phyloP scores from a whole-genome alignment of 2,329 filamentous ascomycete species.

The Aspergillus sp. region DNA sequence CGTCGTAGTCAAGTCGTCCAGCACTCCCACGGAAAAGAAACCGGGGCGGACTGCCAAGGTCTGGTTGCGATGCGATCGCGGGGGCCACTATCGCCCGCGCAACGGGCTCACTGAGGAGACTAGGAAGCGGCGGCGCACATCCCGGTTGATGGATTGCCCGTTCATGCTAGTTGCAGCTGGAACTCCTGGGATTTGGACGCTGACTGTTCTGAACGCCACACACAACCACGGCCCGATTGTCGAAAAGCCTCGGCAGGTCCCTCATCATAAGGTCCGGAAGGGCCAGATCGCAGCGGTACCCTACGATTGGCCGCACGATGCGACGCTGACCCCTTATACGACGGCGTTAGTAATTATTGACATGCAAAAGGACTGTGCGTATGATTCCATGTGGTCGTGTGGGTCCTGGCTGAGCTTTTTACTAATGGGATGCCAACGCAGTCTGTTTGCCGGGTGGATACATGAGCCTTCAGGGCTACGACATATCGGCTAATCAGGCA shows the following conservation, averaged over 20 bases:
- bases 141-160: constrained; percentile 48
- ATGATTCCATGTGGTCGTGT: background rate
- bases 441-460: constrained; percentile 49
- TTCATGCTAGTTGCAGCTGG: constrained; percentile 48
- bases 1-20: constrained; percentile 50
- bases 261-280: constrained; percentile 46
- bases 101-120: constrained; percentile 50
- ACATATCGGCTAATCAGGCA: constrained; percentile 41
- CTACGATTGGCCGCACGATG: constrained; percentile 52
- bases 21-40: constrained; percentile 48
- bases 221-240: constrained; percentile 47
- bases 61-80: constrained; percentile 48
- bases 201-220: constrained; percentile 44
- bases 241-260: constrained; percentile 43
- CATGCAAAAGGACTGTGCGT: constrained; percentile 52
- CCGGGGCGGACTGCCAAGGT: constrained; percentile 47
- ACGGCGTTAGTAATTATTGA: constrained; percentile 51
- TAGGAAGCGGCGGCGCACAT: constrained; percentile 46
- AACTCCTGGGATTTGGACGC: constrained; percentile 46
- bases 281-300: constrained; percentile 46
- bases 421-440: constrained; percentile 22
- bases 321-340: constrained; percentile 46
- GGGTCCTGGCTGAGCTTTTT: background rate
- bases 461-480: constrained; percentile 48
- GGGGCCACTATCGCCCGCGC: constrained; percentile 47